Conservation (phyloP, 495 filamentous ascomycete genomes). For the Hyaloscypha finlandica region DNA sequence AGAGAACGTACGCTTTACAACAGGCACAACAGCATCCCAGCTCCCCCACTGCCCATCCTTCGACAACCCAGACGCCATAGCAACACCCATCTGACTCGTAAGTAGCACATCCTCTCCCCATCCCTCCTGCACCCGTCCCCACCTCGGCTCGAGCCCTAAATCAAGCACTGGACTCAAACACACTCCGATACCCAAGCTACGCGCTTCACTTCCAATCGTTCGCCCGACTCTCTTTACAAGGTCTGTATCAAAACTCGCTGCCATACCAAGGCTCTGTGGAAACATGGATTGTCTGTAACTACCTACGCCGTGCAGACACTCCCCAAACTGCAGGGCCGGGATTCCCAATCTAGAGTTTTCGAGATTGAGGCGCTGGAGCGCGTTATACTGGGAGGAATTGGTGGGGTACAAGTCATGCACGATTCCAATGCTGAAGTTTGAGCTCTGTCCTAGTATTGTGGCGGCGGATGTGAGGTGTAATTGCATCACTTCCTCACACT, state of each 20-base stretch:
- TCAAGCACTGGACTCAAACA: constrained; percentile 47
- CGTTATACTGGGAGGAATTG: constrained; percentile 42
- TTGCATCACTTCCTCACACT: constrained; percentile 23
- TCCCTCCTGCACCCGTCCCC: constrained; percentile 42
- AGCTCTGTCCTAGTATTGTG: constrained; percentile 7
- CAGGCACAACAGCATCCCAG: constrained; percentile 40
- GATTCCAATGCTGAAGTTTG: constrained; percentile 5
- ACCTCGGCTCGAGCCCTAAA: constrained; percentile 43
- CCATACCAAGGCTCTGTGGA: constrained; percentile 40
- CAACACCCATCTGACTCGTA: constrained; percentile 44
- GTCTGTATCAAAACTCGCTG: constrained; percentile 40
- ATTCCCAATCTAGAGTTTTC: constrained; percentile 37
- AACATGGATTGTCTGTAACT: constrained; percentile 46
- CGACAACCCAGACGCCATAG: constrained; percentile 41
- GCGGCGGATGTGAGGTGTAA: constrained; percentile 14
- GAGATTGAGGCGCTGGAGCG: constrained; percentile 39
- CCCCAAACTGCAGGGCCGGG: constrained; percentile 41
- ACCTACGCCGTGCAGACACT: constrained; percentile 45
- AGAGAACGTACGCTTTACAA: constrained; percentile 36
- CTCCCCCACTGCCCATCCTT: constrained; percentile 43
- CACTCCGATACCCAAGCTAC: constrained; percentile 43
- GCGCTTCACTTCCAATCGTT: constrained; percentile 42
- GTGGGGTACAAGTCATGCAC: constrained; percentile 35
- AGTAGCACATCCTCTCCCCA: constrained; percentile 48
- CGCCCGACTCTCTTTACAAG: constrained; percentile 40